phyloP scores from a whole-genome alignment of 2,329 filamentous ascomycete species.

The Cercospora zeina region DNA sequence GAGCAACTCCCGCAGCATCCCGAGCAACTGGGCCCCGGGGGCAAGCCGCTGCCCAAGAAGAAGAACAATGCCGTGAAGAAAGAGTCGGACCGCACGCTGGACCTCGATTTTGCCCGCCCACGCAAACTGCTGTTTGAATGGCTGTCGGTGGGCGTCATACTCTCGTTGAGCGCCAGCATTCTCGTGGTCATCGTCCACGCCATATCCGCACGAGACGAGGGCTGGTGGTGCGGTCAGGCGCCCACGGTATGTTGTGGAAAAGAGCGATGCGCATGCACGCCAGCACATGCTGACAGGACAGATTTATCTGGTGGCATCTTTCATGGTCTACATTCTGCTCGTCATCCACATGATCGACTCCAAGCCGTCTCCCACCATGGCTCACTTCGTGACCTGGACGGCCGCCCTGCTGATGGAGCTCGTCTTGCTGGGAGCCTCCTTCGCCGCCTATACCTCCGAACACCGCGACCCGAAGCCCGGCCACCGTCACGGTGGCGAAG shows the following conservation, averaged over 20 bases:
- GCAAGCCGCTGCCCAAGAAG: conserved; percentile 77
- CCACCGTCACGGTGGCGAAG: conserved; percentile 42
- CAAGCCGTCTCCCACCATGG: conserved; percentile 73
- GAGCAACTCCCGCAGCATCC: conserved; percentile 38
- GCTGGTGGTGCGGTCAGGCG: conserved; percentile 81
- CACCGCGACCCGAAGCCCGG: conserved; percentile 64
- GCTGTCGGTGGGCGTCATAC: conserved; percentile 67
- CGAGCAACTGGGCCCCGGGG: conserved; percentile 73
- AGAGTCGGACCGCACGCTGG: conserved; percentile 45
- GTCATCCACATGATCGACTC: conserved; percentile 85
- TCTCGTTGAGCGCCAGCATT: conserved; percentile 75
- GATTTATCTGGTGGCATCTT: conserved; percentile 82
- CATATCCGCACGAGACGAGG: conserved; percentile 62
- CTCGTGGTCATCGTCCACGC: conserved; percentile 73
- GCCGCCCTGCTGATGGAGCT: conserved; percentile 72
- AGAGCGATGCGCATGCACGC: background rate
- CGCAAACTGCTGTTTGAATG: conserved; percentile 74
- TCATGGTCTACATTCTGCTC: conserved; percentile 84
- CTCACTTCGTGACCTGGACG: conserved; percentile 78
- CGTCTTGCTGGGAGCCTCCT: conserved; percentile 67
- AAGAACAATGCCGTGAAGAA: conserved; percentile 58
- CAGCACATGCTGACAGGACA: conserved; percentile 44
- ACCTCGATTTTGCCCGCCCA: conserved; percentile 62
- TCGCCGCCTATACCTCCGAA: conserved; percentile 65
- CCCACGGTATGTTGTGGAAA: conserved; percentile 61